These are phyloP conservation scores for Xenosphaeropsis pyriputrescens DNA, from an alignment of 2,329 filamentous ascomycete genomes.

Conservation along the genomic window DNA sequence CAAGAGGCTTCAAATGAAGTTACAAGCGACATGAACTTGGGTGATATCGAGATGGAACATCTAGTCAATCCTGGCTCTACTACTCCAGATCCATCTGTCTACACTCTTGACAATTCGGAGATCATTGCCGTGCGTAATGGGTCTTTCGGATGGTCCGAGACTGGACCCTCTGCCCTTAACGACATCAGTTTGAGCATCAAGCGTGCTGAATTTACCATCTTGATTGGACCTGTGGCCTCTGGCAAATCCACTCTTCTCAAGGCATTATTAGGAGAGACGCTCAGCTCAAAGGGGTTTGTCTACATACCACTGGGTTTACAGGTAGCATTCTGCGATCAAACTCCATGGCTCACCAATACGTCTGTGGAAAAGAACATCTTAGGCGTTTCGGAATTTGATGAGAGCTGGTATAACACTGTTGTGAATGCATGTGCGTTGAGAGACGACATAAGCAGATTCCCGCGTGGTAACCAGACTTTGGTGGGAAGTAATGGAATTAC, in stretches of 20 bases:
- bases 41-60: not conserved
- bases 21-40: not conserved
- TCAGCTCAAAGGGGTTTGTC: slow-evolving; percentile 3
- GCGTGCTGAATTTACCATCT: slow-evolving; percentile 3
- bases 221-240: slow-evolving; percentile 12
- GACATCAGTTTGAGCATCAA: slow-evolving; percentile 2
- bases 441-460: slow-evolving; percentile 7
- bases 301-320: slow-evolving; percentile 2
- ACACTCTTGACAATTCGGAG: not conserved
- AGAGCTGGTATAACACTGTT: slow-evolving; percentile 8
- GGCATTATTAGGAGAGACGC: slow-evolving; percentile 8
- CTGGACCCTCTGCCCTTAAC: slow-evolving; percentile 2
- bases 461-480: slow-evolving; percentile 9
- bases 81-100: not conserved
- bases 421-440: slow-evolving; percentile 7
- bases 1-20: not conserved
- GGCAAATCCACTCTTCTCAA: slow-evolving; percentile 11
- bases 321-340: slow-evolving; percentile 26
- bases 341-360: slow-evolving; percentile 25
- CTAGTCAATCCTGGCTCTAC: too few species aligned
- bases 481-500: slow-evolving; percentile 16
- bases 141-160: slow-evolving; percentile 2
- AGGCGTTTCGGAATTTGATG: slow-evolving; percentile 12
- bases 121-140: slow-evolving; percentile 6
- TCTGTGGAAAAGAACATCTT: slow-evolving; percentile 23